Conservation (phyloP, 768 basidiomycete genomes). For the Lactarius psammicola region DNA sequence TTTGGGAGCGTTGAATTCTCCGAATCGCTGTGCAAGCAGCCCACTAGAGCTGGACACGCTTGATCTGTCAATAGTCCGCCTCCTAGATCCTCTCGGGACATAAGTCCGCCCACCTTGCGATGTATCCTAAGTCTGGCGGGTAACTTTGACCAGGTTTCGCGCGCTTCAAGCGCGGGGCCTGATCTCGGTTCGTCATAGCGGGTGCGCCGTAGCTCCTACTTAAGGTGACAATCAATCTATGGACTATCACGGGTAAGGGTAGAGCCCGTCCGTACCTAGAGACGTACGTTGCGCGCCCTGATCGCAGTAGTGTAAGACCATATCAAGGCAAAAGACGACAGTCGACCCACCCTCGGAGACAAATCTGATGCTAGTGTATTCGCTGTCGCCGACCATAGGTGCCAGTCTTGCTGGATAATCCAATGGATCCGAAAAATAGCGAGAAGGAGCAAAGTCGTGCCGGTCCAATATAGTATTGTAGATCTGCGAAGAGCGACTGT, state of each 20-base stretch:
- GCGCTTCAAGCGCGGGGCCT: neutral
- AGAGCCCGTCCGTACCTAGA: neutral
- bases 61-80: neutral
- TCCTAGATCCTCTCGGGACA: neutral
- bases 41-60: neutral
- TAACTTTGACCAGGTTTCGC: neutral
- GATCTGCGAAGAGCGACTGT: neutral
- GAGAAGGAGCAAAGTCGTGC: neutral
- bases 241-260: neutral
- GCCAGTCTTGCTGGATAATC: neutral
- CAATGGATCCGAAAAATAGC: neutral
- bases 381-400: neutral
- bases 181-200: neutral
- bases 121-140: neutral
- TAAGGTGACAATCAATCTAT: neutral
- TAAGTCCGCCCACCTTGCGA: conserved; percentile 15
- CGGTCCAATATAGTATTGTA: neutral
- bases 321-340: neutral
- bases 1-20: neutral
- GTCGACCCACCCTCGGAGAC: conserved; percentile 12
- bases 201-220: neutral
- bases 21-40: neutral
- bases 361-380: neutral
- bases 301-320: neutral
- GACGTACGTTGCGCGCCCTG: conserved; percentile 12